Percentiles rank a stretch among this genome's conserved stretches.
These are phyloP conservation scores for Pythium sp. DNA, from an alignment of 352 stramenopile species.

Conservation along the genomic window DNA sequence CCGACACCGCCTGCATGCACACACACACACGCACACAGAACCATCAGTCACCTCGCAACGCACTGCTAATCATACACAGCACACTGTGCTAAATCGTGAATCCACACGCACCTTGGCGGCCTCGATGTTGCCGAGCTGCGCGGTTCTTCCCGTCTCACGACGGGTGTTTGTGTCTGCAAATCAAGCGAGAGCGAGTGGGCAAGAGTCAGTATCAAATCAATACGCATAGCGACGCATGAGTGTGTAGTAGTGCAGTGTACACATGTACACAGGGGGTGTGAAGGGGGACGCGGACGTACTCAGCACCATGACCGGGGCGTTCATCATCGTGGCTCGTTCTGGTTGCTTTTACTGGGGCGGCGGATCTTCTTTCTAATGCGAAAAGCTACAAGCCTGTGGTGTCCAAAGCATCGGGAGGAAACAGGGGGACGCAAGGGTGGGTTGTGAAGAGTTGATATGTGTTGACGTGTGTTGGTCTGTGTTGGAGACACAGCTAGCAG, in stretches of 20 bases:
- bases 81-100: background rate
- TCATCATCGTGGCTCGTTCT: conserved; percentile 62
- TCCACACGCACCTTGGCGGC: conserved; percentile 83
- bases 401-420: conserved; percentile 7
- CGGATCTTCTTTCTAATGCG: conserved; percentile 18
- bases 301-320: conserved; percentile 94
- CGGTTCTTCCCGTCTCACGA: conserved; percentile 96
- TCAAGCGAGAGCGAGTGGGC: background rate
- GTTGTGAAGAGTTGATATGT: background rate
- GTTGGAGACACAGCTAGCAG: background rate
- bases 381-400: conserved; percentile 11
- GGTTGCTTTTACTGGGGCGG: background rate
- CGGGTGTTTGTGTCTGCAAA: conserved; percentile 95
- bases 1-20: conserved; percentile 82
- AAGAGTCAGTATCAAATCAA: background rate
- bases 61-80: background rate
- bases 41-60: background rate
- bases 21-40: background rate
- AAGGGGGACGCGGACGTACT: conserved; percentile 64
- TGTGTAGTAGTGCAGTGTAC: background rate
- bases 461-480: background rate
- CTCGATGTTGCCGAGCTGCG: conserved; percentile 98
- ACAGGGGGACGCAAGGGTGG: background rate
- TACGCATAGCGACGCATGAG: background rate
- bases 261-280: background rate